Evolutionary conservation across 108 stramenopile species (phyloP), one percentile per base, ranked within the genome.

Genomic region (Aurantiochytrium sp.): DNA sequence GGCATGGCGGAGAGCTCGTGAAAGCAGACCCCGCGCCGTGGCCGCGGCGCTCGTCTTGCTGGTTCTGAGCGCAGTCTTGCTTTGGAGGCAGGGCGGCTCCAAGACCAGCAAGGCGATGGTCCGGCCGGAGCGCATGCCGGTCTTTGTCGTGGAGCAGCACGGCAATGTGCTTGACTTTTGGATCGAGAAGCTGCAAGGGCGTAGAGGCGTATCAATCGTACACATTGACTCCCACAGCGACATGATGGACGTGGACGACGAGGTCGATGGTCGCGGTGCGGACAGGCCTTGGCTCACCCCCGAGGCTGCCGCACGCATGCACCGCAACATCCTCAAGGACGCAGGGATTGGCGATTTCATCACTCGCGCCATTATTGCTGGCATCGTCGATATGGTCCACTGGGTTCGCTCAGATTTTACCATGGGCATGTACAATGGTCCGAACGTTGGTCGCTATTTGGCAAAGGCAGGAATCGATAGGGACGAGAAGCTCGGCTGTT

Each of bases 141-240:
- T 83, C 6, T 23, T 28, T 18, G 76, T 83, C 19, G 76, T 83
- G 19, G 76, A 83, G 76, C 76, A 83, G 4, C 76, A 83, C 51
- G 76, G 76, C 6, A 53, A 83, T 12, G 76, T 83, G n/a, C 76
- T 83, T 23, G 51, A 35, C 6, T 83, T 21, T 23, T 83, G 76
- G 76, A 45, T 83, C 3, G 25, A 53, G 51, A 45, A 8, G 51
- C 5, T 83, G 18, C 8, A 23, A 12, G 76, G 76, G 12, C 45
- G n/a, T 1, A 83, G 16, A 45, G 51, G 51, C 49, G 76, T 83
- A 6, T 53, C 51, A 6, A 18, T 83, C 23, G 49, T 83, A 16
- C 76, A 83, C 76, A 28, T 83, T 8, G 76, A 83, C 76, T 83
- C 76, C 3, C 76, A 83, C 51, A 83, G 76, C 51, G 76, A 83